Evolutionary conservation across 1,139 yeast genomes (phyloP).

Genomic region (Yamadazyma epiphylla): DNA sequence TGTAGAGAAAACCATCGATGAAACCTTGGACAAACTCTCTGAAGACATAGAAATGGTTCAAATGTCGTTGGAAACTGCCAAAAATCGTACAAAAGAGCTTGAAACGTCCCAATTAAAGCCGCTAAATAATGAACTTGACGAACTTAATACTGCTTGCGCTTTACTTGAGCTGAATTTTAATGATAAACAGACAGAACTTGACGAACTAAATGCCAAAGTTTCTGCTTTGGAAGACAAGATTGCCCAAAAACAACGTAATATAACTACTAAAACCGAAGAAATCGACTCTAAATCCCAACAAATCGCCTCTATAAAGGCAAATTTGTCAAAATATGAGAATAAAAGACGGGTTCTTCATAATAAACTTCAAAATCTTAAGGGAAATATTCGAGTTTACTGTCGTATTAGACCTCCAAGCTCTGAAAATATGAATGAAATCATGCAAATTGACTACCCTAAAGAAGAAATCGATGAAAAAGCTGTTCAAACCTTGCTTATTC

Average conservation of each 20-base stretch:
- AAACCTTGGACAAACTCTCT: slow-evolving; percentile 13
- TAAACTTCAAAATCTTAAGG: slow-evolving; percentile 78
- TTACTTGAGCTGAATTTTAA: slow-evolving; percentile 11
- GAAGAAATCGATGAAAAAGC: slow-evolving; percentile 46
- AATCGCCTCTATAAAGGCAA: slow-evolving; percentile 8
- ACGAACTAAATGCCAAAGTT: slow-evolving; percentile 12
- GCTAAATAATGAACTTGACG: slow-evolving; percentile 5
- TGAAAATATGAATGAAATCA: slow-evolving; percentile 18
- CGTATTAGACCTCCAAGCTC: slow-evolving; percentile 61
- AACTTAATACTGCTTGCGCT: slow-evolving; percentile 6
- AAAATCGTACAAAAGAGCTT: slow-evolving; percentile 2
- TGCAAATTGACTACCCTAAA: slow-evolving; percentile 40
- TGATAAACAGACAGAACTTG: slow-evolving; percentile 20
- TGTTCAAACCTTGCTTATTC: slow-evolving; percentile 42
- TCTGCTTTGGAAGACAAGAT: slow-evolving; percentile 7
- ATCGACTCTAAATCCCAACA: slow-evolving; percentile 7
- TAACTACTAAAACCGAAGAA: slow-evolving; percentile 6
- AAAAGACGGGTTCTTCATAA: slow-evolving; percentile 68
- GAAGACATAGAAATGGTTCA: slow-evolving; percentile 13
- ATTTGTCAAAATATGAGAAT: slow-evolving; percentile 18
- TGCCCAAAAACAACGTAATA: slow-evolving; percentile 3
- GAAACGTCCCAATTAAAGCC: slow-evolving; percentile 2
- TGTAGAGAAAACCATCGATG: slow-evolving; percentile 20
- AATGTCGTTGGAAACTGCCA: slow-evolving; percentile 5
- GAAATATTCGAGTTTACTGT: slow-evolving; percentile 89